Evolutionary conservation across 108 stramenopile genomes (phyloP), one percentile per base, ranked within the genome.

Genomic region (Bacterosira constricta): DNA sequence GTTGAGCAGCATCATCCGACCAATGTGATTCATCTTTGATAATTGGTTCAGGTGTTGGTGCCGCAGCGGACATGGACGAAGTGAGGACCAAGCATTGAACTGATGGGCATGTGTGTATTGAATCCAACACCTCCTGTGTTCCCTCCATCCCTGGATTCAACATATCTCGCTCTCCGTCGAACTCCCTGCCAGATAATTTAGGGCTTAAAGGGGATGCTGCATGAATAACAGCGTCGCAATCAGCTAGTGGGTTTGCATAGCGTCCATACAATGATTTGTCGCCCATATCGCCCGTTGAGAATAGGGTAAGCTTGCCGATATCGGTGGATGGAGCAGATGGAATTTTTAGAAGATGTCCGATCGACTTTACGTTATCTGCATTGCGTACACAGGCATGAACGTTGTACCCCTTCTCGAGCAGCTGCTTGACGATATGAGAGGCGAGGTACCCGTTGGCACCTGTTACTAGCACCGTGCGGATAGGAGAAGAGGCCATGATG

Each of bases 361-460:
- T 51, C 3, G 57, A 69, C 10, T 47, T 2, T 34, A 4, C 29
- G 45, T 74, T 74, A n/a, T 31, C 10, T 12, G 79, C 79, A 62
- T 80, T 44, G 8, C 79, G 79, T 21, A 80, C 79, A 36, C 73
- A 69, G 0, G 73, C 79, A 45, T 74, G 66, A 30, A 80, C 72
- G 17, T 23, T 57, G 64, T 76, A 63, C 1, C 64, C 64, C 44
- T 70, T 69, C 2, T 41, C 53, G 34, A 86, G 56, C 1, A 71
- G 71, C 17, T 61, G 59, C 27, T 83, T 64, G 12, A 89, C 85
- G 6, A 91, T 85, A 21, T 87, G 85, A 37, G 83, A 69, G 3
- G 86, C 90, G 13, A 91, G 65, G 45, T 89, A 91, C 17, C 90
- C 90, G 55, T 85, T 89, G 63, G 90, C 90, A 4, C 90, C 90